Evolutionary conservation across 495 filamentous ascomycete species (phyloP), one percentile per base, ranked within the genome.

Genomic region (Cladorrhinum samala): DNA sequence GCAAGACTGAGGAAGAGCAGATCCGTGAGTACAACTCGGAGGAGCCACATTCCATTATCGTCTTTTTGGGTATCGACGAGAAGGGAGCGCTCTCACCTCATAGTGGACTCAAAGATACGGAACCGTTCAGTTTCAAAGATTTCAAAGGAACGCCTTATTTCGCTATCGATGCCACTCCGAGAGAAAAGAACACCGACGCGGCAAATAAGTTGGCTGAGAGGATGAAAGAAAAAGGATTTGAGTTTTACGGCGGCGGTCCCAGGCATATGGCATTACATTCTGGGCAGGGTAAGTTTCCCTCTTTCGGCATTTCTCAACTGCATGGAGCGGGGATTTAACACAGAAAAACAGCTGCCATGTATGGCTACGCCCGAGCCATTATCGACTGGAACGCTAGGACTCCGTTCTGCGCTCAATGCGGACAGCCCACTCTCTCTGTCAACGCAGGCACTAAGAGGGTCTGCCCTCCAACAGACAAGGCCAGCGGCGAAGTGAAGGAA

Each of bases 331-430:
- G 19, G 11, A n/a, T 19, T 25, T 20, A 11, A 20, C 9, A 53
- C 13, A 18, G 8, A 1, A 0, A 39, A 11, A 46, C 13, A 91
- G 92, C 89, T 53, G 91, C 91, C 50, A 88, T 94, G 40, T 91
- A 89, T 63, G 94, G 89, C n/a, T 86, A 93, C 63, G 87, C 90
- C 2, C 86, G 92, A 58, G 84, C 88, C n/a, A 70, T 95, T 36
- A 65, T 92, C 24, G 93, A 97, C 72, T 98, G 93, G 93, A 97
- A 98, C 70, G 79, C 75, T 45, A 86, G 92, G 42, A 96, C 95
- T 64, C 88, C 83, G 33, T 97, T 89, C 73, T 98, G 93, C 69
- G 89, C 83, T 9, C 83, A 83, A 49, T 96, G 93, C 72, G 92
- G 93, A 27, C 75, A 88, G 55, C 83, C 77, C 8, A 96, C 93